phyloP scores from a whole-genome alignment of 768 basidiomycete species.

The Tylopilus cervinicoccineus region DNA sequence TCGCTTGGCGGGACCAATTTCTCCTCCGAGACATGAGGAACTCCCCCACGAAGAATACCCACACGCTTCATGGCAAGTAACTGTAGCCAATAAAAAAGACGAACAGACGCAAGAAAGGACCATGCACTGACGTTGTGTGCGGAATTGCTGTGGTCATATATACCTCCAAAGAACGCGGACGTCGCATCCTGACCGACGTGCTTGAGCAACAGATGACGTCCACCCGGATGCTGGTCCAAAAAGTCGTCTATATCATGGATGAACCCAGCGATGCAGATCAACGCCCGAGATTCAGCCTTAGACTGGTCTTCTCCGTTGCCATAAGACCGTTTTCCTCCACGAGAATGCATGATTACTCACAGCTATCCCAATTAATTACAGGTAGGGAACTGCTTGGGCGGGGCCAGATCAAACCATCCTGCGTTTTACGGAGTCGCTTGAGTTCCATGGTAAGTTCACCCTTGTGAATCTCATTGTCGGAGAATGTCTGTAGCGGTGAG shows the following conservation, averaged over 20 bases:
- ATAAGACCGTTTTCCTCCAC: not conserved
- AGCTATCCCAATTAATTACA: not conserved
- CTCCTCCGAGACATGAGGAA: conserved; percentile 3
- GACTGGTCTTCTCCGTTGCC: not conserved
- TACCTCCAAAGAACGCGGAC: conserved; percentile 86
- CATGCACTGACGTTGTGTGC: conserved; percentile 60
- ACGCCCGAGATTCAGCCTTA: conserved; percentile 8
- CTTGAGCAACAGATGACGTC: conserved; percentile 71
- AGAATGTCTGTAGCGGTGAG: conserved; percentile 17
- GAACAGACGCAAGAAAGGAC: not conserved
- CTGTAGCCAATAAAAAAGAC: not conserved
- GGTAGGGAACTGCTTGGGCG: not conserved
- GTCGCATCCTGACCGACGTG: conserved; percentile 88
- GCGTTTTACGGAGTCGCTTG: conserved; percentile 71
- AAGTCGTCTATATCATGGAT: conserved; percentile 83
- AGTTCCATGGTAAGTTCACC: conserved; percentile 89
- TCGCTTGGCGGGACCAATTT: not conserved
- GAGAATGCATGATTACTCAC: not conserved
- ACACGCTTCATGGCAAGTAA: conserved; percentile 4
- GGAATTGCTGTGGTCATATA: conserved; percentile 80
- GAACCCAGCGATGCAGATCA: conserved; percentile 85
- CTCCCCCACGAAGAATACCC: conserved; percentile 1
- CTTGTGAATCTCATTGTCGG: conserved; percentile 68
- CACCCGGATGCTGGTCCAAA: conserved; percentile 86
- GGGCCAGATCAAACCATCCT: conserved; percentile 39